Evolutionary conservation across 176 grass and related monocot genomes (phyloP).

Genomic region (Areca catechu): DNA sequence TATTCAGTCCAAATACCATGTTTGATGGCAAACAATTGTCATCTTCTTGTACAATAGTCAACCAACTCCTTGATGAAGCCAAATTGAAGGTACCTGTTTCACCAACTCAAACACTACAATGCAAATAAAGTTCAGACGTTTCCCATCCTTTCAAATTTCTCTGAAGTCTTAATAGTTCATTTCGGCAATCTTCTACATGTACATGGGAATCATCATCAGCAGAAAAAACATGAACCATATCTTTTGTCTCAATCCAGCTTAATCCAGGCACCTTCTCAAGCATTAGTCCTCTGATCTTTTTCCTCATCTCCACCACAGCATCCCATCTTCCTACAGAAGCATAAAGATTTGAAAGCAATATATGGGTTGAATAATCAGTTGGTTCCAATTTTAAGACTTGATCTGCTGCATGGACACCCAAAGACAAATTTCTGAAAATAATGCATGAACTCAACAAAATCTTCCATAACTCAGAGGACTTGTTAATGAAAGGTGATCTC

Average conservation of each 20-base stretch:
- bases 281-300: constrained; percentile 52
- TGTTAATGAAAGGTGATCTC: constrained; percentile 48
- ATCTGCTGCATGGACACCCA: constrained; percentile 48
- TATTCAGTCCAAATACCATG: no score
- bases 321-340: constrained; percentile 61
- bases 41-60: no score
- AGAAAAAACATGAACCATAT: constrained; percentile 38
- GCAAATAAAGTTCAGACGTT: constrained; percentile 14
- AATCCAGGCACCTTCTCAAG: constrained; percentile 67
- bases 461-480: constrained; percentile 61
- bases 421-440: constrained; percentile 39
- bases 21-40: no score
- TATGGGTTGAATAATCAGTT: constrained; percentile 48
- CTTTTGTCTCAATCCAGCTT: constrained; percentile 68
- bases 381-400: constrained; percentile 38
- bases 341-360: constrained; percentile 93
- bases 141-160: constrained; percentile 43
- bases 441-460: constrained; percentile 80
- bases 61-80: no score
- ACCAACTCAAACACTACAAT: no score
- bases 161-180: constrained; percentile 37
- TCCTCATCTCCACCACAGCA: constrained; percentile 50
- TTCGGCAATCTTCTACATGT: constrained; percentile 30
- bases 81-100: no score
- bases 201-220: constrained; percentile 42